Evolutionary conservation across 2,329 filamentous ascomycete genomes (phyloP).

Genomic region (Phialocephala subalpina): DNA sequence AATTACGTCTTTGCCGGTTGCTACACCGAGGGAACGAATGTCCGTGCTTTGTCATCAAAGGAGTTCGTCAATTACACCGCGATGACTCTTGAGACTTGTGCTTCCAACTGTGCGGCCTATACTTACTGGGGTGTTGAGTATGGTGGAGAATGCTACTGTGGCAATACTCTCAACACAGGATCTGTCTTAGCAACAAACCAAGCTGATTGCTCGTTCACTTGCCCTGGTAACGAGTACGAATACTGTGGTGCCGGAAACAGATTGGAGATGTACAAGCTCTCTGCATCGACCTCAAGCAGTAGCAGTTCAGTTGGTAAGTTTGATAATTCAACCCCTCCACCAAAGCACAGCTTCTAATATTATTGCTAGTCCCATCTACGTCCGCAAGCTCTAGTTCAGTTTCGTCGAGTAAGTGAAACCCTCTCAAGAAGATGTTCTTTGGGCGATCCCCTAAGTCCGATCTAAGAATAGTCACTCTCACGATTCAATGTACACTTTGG

Average conservation of each 20-base stretch:
- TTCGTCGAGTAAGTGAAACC: neutral
- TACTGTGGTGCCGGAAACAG: conserved; percentile 40
- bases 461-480: neutral
- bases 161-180: conserved; percentile 11
- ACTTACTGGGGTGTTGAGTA: conserved; percentile 50
- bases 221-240: conserved; percentile 38
- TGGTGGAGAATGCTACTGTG: conserved; percentile 40
- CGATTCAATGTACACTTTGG: neutral
- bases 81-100: conserved; percentile 41
- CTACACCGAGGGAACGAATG: conserved; percentile 25
- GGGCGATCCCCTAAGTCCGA: neutral
- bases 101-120: conserved; percentile 39
- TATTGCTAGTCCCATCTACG: neutral
- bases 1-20: conserved; percentile 52
- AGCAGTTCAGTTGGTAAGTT: conserved; percentile 4
- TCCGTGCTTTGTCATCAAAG: conserved; percentile 41
- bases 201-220: conserved; percentile 31
- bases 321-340: conserved; percentile 29
- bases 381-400: conserved; percentile 7
- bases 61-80: conserved; percentile 15
- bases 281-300: neutral
- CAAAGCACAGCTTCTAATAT: conserved; percentile 42
- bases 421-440: neutral
- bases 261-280: neutral
- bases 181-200: conserved; percentile 19